Evolutionary conservation across 2,329 filamentous ascomycete species (phyloP), one percentile per base, ranked within the genome.

Genomic region (Thelonectria olida): DNA sequence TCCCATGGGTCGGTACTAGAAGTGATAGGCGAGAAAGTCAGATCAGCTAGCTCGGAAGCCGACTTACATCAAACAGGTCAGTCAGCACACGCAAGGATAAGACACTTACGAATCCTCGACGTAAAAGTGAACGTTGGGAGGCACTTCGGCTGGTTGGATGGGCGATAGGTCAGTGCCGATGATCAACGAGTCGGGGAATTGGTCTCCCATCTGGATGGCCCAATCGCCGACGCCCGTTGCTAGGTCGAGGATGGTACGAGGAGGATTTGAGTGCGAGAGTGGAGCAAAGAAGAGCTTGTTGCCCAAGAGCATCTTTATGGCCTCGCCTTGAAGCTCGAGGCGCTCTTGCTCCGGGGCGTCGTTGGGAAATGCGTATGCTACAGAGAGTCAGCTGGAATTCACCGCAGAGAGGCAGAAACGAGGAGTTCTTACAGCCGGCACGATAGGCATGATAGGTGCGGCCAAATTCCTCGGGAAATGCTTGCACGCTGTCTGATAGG

Each of bases 101-200:
- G 31, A 25, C 0, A 74, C 75, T 69, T 63, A 75, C 73, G 75
- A 74, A 68, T 93, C 90, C 67, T 92, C 90, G 34, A 93, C 83
- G 61, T 88, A 86, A 65, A 93, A 93, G 58, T 88, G 85, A 19
- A 92, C 88, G 60, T 93, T 94, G 23, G 85, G 84, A 0, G 91
- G 90, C 0, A 92, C 88, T 44, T 84, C 79, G 1, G 78, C 77
- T 1, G 88, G 87, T 68, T 91, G 89, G 20, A 90, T 87, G 2
- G 88, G 88, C 1, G 87, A 90, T 3, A 91, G 79, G 67, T 91
- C 89, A 7, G 85, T 89, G 25, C 86, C 88, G 48, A 83, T 82
- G 17, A 91, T 81, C 54, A 81, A 74, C 7, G 88, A 78, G 3
- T 80, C 70, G 7, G 88, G 88, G 58, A 88, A 90, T 44, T 78